Conservation (phyloP, 495 filamentous ascomycete species). For the Podospora bellae-mahoneyi region DNA sequence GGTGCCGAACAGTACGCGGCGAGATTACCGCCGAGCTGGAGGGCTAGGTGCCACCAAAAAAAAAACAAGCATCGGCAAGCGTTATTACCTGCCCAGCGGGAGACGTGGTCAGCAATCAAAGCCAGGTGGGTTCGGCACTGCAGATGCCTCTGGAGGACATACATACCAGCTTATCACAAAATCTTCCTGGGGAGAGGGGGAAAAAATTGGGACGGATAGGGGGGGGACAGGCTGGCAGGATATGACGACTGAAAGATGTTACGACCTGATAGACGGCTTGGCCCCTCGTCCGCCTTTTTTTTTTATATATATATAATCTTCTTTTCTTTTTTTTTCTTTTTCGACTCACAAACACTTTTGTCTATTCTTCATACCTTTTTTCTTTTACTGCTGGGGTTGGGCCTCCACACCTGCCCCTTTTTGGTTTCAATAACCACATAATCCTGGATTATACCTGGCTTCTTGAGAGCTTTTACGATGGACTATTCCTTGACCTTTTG, state of each 20-base stretch:
- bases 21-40: slow-evolving; percentile 57
- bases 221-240: background rate
- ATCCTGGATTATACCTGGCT: background rate
- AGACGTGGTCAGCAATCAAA: background rate
- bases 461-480: background rate
- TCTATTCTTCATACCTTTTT: background rate
- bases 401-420: background rate
- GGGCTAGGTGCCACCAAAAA: slow-evolving; percentile 9
- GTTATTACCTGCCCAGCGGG: background rate
- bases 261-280: slow-evolving; percentile 3
- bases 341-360: background rate
- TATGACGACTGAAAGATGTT: slow-evolving; percentile 8
- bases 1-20: slow-evolving; percentile 72
- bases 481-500: background rate
- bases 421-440: background rate
- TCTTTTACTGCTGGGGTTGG: background rate
- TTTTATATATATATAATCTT: background rate
- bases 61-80: background rate
- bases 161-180: background rate
- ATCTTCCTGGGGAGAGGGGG: background rate
- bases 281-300: background rate
- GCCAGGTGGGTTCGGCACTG: background rate
- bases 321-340: background rate
- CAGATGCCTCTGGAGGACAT: background rate
- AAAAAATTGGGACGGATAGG: background rate